Base-by-base conservation (phyloP, 805 yeast species). In the Metschnikowia vanudenii region DNA sequence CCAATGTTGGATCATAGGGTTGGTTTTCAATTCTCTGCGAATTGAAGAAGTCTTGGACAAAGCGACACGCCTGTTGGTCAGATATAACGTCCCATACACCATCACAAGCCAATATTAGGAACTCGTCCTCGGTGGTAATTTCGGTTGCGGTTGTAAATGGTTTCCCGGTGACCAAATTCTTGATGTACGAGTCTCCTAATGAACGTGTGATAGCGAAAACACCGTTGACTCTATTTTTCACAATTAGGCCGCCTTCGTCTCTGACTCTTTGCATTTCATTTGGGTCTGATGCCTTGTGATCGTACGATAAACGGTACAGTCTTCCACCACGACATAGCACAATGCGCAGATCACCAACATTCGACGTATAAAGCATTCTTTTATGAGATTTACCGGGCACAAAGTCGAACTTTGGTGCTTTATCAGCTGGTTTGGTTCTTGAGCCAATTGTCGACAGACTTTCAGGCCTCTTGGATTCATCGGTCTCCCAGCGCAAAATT, bases 81-180 rank as follows among this genome's bases (percentile, higher is more conserved):
- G 82, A 75, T 42, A 91, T 77, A 4, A 92, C 97, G 64, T 92
- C 99, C 98, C 98, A 92, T 10, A 92, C 69, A 0, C 99, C 99
- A 65, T 92, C 99, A 64, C 98, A 94, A 0, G 97, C 98, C 49
- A 92, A 69, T 41, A 92, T 90, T 59, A 92, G 64, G 60, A 88
- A 88, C 55, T 85, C 85, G 63, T 91, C 97, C 10, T 69, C 72
- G 1, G 65, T 65, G 19, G 75, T 75, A 26, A 94, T 72, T 58
- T 83, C 89, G 1, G 96, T 89, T 38, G 89, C 81, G 0, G 98
- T 88, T 0, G 99, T 92, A 61, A 85, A 92, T 1, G 99, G 99
- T 45, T 82, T 81, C 0, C 97, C 96, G 28, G 89, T 81, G 16
- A 92, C 97, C 47, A 88, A 71, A 42, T 84, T 86, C 63, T 92